Conservation (phyloP, 306 rosid species). For the Dalbergia cultrata region DNA sequence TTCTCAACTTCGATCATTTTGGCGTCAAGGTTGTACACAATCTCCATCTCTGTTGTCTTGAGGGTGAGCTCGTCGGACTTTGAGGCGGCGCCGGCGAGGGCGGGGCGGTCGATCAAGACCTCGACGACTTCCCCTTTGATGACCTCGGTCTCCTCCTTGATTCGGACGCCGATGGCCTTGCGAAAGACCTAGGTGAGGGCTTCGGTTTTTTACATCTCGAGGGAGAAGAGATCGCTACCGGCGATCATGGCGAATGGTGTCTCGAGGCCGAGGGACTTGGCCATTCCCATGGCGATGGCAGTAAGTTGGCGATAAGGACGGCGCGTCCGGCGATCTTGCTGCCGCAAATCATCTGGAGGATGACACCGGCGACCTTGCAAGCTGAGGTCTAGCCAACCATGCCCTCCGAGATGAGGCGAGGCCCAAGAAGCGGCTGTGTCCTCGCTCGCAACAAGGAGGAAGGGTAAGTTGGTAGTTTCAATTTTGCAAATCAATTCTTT, state of each 20-base stretch:
- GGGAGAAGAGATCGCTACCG: conserved; percentile 94
- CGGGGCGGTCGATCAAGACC: conserved; percentile 92
- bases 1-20: conserved; percentile 77
- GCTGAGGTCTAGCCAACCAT: conserved; percentile 93
- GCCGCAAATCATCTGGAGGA: conserved; percentile 88
- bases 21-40: conserved; percentile 90
- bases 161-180: conserved; percentile 91
- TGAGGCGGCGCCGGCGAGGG: conserved; percentile 80
- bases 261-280: conserved; percentile 93
- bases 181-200: conserved; percentile 91
- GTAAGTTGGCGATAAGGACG: conserved; percentile 90
- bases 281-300: conserved; percentile 99
- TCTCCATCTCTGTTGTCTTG: conserved; percentile 98
- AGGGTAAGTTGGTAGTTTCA: no score
- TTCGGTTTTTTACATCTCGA: conserved; percentile 94
- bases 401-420: conserved; percentile 86
- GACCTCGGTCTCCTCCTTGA: conserved; percentile 96
- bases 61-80: conserved; percentile 90
- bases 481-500: no score
- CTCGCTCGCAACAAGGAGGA: rapidly evolving
- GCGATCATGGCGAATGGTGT: conserved; percentile 98
- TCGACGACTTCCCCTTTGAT: conserved; percentile 97
- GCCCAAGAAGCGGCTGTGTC: conserved; percentile 91
- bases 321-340: conserved; percentile 97
- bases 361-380: conserved; percentile 92